These are phyloP conservation scores for Ceratocystis alfenasii DNA, from an alignment of 2,329 filamentous ascomycete species.

Conservation along the genomic window DNA sequence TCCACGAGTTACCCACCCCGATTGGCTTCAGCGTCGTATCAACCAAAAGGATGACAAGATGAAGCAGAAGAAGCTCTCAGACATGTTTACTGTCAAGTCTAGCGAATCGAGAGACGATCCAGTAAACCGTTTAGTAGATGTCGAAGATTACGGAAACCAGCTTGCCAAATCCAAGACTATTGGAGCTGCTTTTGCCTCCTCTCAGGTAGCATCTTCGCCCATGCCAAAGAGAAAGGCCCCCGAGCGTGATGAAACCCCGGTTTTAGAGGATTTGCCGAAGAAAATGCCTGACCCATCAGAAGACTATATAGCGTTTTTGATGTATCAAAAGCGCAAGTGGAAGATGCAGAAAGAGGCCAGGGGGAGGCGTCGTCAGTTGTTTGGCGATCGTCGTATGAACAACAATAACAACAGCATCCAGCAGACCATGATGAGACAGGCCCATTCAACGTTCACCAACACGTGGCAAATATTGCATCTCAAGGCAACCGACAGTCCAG, in stretches of 20 bases:
- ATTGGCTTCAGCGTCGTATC: slow-evolving; percentile 91
- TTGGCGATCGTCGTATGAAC: slow-evolving; percentile 62
- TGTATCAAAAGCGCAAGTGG: slow-evolving; percentile 98
- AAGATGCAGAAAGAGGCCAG: slow-evolving; percentile 91
- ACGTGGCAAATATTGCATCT: slow-evolving; percentile 94
- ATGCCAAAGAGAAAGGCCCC: slow-evolving; percentile 62
- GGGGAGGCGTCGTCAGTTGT: slow-evolving; percentile 73
- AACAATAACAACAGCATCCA: slow-evolving; percentile 45
- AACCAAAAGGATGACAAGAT: slow-evolving; percentile 92
- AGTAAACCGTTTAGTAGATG: slow-evolving; percentile 49
- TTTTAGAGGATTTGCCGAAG: slow-evolving; percentile 62
- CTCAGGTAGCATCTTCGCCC: slow-evolving; percentile 36
- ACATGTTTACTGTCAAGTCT: slow-evolving; percentile 59
- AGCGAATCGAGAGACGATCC: slow-evolving; percentile 62
- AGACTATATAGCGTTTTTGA: slow-evolving; percentile 76
- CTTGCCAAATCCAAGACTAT: slow-evolving; percentile 54
- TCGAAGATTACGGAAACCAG: slow-evolving; percentile 65
- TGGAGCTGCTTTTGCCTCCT: slow-evolving; percentile 41
- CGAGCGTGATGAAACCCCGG: slow-evolving; percentile 37
- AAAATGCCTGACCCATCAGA: slow-evolving; percentile 63
- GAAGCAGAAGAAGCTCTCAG: slow-evolving; percentile 98
- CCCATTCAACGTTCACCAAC: slow-evolving; percentile 76
- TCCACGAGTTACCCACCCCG: slow-evolving; percentile 82
- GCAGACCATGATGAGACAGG: slow-evolving; percentile 76
- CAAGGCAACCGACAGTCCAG: slow-evolving; percentile 67